Percentiles rank a stretch among this genome's conserved stretches.
Conservation (phyloP, 1,139 yeast species). For the Lizanozyma gosingica region DNA sequence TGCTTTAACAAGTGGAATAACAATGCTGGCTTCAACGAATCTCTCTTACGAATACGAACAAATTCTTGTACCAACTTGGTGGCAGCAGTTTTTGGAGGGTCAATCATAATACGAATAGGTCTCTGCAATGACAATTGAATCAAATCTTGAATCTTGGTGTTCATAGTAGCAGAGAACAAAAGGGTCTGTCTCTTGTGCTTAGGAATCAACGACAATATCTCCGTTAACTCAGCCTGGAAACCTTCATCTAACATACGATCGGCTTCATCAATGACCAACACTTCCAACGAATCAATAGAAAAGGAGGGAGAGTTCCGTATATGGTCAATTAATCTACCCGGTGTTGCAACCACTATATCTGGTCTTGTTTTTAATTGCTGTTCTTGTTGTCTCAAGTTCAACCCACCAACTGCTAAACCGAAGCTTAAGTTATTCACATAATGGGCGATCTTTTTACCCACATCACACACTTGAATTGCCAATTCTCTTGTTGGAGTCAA, state of each 20-base stretch:
- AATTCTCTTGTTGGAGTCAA: constrained; percentile 95
- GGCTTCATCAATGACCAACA: constrained; percentile 92
- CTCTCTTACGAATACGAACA: constrained; percentile 88
- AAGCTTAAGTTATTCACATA: constrained; percentile 68
- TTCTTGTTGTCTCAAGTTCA: constrained; percentile 89
- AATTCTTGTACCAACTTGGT: constrained; percentile 83
- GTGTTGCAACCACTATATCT: constrained; percentile 93
- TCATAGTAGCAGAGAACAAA: constrained; percentile 96
- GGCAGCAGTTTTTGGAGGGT: constrained; percentile 93
- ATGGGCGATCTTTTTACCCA: constrained; percentile 76
- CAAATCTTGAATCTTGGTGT: constrained; percentile 79
- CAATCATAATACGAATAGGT: constrained; percentile 93
- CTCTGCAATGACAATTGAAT: constrained; percentile 78
- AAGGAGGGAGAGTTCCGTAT: constrained; percentile 91
- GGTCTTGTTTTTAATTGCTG: constrained; percentile 88
- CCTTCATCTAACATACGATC: constrained; percentile 99
- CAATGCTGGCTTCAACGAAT: constrained; percentile 72
- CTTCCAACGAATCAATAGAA: constrained; percentile 83
- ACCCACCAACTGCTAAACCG: constrained; percentile 97
- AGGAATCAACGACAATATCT: constrained; percentile 80
- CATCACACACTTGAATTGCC: constrained; percentile 93
- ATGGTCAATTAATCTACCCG: constrained; percentile 95
- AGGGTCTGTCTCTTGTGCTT: constrained; percentile 81
- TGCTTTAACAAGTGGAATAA: constrained; percentile 62
- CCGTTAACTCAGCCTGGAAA: constrained; percentile 89